Evolutionary conservation across 768 basidiomycete species (phyloP), one percentile per base, ranked within the genome.

Genomic region (Omphalotus guepiniiformis): DNA sequence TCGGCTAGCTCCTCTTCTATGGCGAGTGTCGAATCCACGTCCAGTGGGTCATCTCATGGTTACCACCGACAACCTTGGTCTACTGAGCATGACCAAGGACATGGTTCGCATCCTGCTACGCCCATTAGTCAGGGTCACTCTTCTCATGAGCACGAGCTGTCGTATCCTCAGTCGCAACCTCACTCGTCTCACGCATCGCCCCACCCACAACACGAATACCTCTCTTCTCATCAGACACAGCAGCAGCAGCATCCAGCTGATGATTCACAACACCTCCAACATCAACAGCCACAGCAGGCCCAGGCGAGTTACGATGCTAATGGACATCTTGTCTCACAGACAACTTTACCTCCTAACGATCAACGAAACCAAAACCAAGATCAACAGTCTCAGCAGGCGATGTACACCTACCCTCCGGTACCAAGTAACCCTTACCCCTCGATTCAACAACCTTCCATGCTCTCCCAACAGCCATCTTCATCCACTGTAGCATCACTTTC

Each of bases 61-160:
- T 44, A 44, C 30, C 18, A n/a, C 23, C n/a, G 3, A 18, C 34
- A 12, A 18, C 35, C 22, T 12, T 46, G 44, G 44, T 46, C 44
- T 9, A 36, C 44, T 36, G 23, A 8, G 6, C 27, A 23, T 6
- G 26, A 30, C 9, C 6, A 15, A 44, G n/a, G n/a, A n/a, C n/a
- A n/a, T n/a, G n/a, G n/a, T n/a, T 32, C 34, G 16, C 44, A 46
- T 16, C 34, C 34, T 7, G 2, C 44, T 23, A 25, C 44, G 9
- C 42, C 28, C 6, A 34, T 23, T 34, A 34, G 35, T 23, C 42
- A 18, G 12, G 29, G 25, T 9, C 29, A 21, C 9, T 44, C 32
- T 44, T 18, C n/a, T 6, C 42, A 34, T 6, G 28, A 21, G 18
- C 44, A 35, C 34, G 34, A 46, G 5, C 28, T 12, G 2, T 12